Conservation (phyloP, 2,329 filamentous ascomycete genomes). For the Sclerotinia spermophila region DNA sequence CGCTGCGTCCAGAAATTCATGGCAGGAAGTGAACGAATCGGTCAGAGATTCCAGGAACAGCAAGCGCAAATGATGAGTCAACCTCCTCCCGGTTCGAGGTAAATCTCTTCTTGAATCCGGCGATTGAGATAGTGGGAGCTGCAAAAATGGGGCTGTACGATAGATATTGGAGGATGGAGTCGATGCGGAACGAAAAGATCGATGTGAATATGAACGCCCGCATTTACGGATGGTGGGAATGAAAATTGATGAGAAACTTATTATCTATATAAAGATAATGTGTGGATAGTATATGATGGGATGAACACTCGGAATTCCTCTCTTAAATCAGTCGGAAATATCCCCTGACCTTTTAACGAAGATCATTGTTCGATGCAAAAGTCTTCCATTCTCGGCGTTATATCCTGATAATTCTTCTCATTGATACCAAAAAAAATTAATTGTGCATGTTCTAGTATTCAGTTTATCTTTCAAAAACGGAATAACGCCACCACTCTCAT, state of each 20-base stretch:
- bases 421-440: slow-evolving; percentile 14
- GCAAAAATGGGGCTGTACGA: not conserved
- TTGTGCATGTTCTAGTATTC: slow-evolving; percentile 3
- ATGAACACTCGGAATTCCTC: not conserved
- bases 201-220: not conserved
- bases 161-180: not conserved
- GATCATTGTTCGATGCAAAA: not conserved
- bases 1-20: slow-evolving; percentile 96
- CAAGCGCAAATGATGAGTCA: slow-evolving; percentile 54
- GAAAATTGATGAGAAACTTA: not conserved
- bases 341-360: not conserved
- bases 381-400: not conserved
- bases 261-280: not conserved
- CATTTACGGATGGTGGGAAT: not conserved
- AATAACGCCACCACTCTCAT: slow-evolving; percentile 14
- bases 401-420: not conserved
- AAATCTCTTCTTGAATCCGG: slow-evolving; percentile 3
- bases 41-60: slow-evolving; percentile 80
- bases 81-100: slow-evolving; percentile 33
- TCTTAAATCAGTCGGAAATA: not conserved
- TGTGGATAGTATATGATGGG: not conserved
- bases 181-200: not conserved
- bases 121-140: not conserved
- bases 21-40: slow-evolving; percentile 84
- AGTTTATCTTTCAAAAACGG: not conserved